Evolutionary conservation across 2,329 filamentous ascomycete genomes (phyloP), one percentile per base, ranked within the genome.

Genomic region (Colletotrichum spinosum): DNA sequence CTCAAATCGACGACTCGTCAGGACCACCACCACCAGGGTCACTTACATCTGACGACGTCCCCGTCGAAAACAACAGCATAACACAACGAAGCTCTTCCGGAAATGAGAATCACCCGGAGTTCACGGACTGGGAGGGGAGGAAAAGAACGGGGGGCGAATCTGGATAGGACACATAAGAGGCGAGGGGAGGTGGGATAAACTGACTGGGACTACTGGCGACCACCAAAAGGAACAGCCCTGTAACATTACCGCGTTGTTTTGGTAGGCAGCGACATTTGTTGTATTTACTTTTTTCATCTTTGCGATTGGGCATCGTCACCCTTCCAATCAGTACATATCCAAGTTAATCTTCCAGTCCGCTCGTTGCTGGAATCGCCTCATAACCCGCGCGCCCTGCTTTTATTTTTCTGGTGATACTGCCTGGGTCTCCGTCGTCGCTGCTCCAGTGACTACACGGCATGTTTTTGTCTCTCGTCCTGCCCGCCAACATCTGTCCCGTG

Each of bases 171-270:
- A 25, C 25, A 25, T 34, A 25, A 37, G 13, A 25, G 46, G 10
- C 8, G 6, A 51, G 51, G 37, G 44, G 54, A 50, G n/a, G 9
- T 38, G 49, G 35, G 53, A 45, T 39, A 41, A 46, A 44, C 35
- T 44, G 39, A 55, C 33, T 25, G 15, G 38, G 39, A 25, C 13
- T 37, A 15, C 48, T n/a, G 39, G 38, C 56, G 44, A 52, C 25
- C 25, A 25, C 25, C 4, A 25, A 61, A 45, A 8, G 35, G 13
- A 60, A 39, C 55, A 51, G 45, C 33, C 51, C 61, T 61, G 61
- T 65, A 65, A 38, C 55, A 55, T 60, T 48, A 50, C 55, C 50
- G 57, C 50, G 46, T 65, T 55, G 33, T 52, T 61, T 61, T 46
- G n/a, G 55, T 51, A 9, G 39, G 17, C 51, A 52, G 57, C 62